Conservation (phyloP, 176 grass and related monocot species). For the Aegilops longissima region DNA sequence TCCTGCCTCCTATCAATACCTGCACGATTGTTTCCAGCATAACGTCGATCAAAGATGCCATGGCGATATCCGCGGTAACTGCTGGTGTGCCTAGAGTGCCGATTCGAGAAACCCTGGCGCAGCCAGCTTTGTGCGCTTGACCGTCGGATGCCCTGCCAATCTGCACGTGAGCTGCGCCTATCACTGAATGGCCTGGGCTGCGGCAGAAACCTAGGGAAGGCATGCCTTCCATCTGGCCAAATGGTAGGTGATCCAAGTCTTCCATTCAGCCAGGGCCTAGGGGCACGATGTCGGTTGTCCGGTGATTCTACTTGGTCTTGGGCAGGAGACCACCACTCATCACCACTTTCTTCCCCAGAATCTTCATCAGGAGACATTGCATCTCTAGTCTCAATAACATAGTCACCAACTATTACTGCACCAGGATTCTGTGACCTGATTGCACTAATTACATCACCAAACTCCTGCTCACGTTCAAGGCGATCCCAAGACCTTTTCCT, state of each 20-base stretch:
- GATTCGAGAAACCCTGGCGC: slow-evolving; percentile 26
- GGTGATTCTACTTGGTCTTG: slow-evolving; percentile 39
- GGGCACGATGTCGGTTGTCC: slow-evolving; percentile 22
- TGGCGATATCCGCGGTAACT: slow-evolving; percentile 7
- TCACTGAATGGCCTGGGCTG: slow-evolving; percentile 26
- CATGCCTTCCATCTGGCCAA: slow-evolving; percentile 45
- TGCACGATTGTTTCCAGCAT: background rate
- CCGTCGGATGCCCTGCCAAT: slow-evolving; percentile 38
- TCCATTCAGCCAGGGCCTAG: slow-evolving; percentile 33
- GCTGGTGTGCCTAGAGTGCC: background rate
- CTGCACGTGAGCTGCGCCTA: slow-evolving; percentile 45
- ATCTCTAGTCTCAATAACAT: slow-evolving; percentile 77
- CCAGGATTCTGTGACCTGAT: slow-evolving; percentile 87
- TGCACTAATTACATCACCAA: slow-evolving; percentile 86
- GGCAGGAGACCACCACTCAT: slow-evolving; percentile 52
- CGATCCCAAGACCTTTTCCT: slow-evolving; percentile 78
- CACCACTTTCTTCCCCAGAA: slow-evolving; percentile 42
- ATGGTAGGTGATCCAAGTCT: slow-evolving; percentile 35
- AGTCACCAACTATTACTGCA: slow-evolving; percentile 89
- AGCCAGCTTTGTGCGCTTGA: slow-evolving; percentile 24
- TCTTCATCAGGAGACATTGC: slow-evolving; percentile 38
- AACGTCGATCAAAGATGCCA: slow-evolving; percentile 8
- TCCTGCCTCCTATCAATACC: slow-evolving; percentile 26
- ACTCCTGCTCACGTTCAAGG: slow-evolving; percentile 82
- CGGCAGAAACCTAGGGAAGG: slow-evolving; percentile 19